Evolutionary conservation across 1,284 basidiomycete species (phyloP), one percentile per base, ranked within the genome.

Genomic region (Cryptococcus deneoformans): DNA sequence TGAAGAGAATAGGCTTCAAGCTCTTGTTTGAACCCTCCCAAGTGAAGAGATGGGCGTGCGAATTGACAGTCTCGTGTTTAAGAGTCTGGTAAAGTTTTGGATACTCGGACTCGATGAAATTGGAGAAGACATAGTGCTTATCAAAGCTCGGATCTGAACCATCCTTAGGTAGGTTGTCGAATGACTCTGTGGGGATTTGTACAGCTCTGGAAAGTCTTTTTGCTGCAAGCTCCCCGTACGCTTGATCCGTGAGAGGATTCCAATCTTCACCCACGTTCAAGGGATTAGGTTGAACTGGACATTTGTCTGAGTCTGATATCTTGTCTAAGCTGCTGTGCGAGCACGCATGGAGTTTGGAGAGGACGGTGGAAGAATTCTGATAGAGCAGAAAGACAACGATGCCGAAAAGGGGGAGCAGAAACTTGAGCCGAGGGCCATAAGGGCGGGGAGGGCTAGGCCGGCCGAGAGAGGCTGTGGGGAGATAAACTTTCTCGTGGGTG

Each of bases 1-100:
- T 80, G 11, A 81, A 67, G 16, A 80, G 61, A 51, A 82, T 67
- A 0, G 79, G 79, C 60, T 79, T 72, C 11, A 78, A 61, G 2
- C 59, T 51, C 8, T 59, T 46, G 51, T 79, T 68, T 10, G 59
- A 66, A 3, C 80, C 80, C 58, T 77, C 53, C 80, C 79, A 82
- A 1, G 79, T 80, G 60, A 78, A 78, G 7, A 81, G 63, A 34
- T 80, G 71, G 0, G 65, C 80, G 48, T 79, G 77, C 35, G 68
- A 75, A 58, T 80, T 79, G 52, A 81, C 67, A 29, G 64, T 68
- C 47, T 79, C 78, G 57, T 80, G 74, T 36, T 71, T 54, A 35
- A 81, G 63, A 1, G 56, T 62, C 46, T 69, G 63, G 46, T 73
- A 80, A 24, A 71, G 56, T 46, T 61, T 64, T 1, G 79, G 77